Conservation (phyloP, 345 rosid species). For the Eucalyptus viminalis region DNA sequence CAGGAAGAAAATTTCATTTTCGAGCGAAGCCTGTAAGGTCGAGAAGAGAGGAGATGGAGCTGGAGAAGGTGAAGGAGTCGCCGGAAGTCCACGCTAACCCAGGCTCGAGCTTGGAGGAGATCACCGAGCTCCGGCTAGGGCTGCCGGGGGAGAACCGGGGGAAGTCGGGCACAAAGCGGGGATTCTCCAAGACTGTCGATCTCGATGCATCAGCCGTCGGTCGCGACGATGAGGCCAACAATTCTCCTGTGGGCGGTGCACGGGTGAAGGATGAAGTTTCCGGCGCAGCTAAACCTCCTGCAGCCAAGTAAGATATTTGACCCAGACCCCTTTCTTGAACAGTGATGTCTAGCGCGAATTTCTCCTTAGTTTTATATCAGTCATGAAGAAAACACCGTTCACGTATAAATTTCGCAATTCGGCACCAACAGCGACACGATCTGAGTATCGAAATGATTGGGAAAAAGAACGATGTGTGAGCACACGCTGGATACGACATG, state of each 20-base stretch:
- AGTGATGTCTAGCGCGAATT: not conserved
- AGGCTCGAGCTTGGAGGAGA: conserved; percentile 27
- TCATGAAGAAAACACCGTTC: not conserved
- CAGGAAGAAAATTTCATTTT: not conserved
- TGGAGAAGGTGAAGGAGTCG: not conserved
- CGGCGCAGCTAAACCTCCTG: conserved; percentile 9
- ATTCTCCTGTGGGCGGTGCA: not conserved
- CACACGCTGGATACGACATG: not conserved
- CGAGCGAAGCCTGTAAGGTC: not conserved
- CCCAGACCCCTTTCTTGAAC: not conserved
- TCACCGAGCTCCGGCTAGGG: conserved; percentile 41
- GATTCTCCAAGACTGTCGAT: not conserved
- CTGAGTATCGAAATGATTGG: not conserved
- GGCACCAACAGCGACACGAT: not conserved
- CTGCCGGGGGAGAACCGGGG: conserved; percentile 31
- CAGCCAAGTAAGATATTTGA: conserved; percentile 12
- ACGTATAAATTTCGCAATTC: not conserved
- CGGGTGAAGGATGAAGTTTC: not conserved
- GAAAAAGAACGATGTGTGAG: not conserved
- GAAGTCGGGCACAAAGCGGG: conserved; percentile 36
- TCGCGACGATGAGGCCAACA: not conserved
- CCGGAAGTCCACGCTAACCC: conserved; percentile 7
- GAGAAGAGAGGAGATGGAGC: not conserved
- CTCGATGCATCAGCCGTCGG: not conserved
- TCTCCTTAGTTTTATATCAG: not conserved